Evolutionary conservation across 768 basidiomycete species (phyloP), one percentile per base, ranked within the genome.

Genomic region (Agaricus subrufescens): DNA sequence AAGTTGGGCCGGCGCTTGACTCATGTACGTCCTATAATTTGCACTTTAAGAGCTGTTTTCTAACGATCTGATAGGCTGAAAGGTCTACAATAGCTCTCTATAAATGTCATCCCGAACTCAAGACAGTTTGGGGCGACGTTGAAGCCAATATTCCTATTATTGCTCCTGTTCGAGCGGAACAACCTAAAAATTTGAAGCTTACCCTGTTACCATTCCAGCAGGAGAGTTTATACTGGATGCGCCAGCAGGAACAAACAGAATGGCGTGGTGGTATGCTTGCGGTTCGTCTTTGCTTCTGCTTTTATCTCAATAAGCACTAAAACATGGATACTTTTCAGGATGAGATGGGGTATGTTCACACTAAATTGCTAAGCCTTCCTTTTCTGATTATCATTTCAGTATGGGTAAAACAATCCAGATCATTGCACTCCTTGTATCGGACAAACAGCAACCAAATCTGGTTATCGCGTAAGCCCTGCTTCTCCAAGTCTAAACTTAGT

Each of bases 331-430:
- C 25, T 31, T 27, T 57, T n/a, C 57, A 90, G 88, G 91, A 94
- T 61, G 91, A 94, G 71, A 94, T 94, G 91, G 94, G 93, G 91
- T 86, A 77, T 70, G 80, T 63, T 47, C 34, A 39, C 27, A 39
- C 14, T 8, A 12, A 10, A 30, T 34, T 39, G 47, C 51, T 25
- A 31, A 43, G 19, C 53, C 37, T 10, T 48, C 56, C 56, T 30
- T 23, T 14, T 37, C n/a, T 63, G 26, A 58, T 23, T 61, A 60
- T 40, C 8, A 38, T 50, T 43, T 34, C 14, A 88, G 89, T 19
- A 93, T 94, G 91, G 90, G 89, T 12, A 94, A 94, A 71, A 99
- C 96, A 0, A 98, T 99, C 57, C 97, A 99, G 67, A 93, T 94
- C 61, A 95, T 99, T 49, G 81, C 94, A 1, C 77, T 98, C 39